A percentile compares a stretch with the other conserved stretches of the same genome.
Conservation (phyloP, 176 grass and related monocot genomes). For the sorghum (Sorghum bicolor) region DNA sequence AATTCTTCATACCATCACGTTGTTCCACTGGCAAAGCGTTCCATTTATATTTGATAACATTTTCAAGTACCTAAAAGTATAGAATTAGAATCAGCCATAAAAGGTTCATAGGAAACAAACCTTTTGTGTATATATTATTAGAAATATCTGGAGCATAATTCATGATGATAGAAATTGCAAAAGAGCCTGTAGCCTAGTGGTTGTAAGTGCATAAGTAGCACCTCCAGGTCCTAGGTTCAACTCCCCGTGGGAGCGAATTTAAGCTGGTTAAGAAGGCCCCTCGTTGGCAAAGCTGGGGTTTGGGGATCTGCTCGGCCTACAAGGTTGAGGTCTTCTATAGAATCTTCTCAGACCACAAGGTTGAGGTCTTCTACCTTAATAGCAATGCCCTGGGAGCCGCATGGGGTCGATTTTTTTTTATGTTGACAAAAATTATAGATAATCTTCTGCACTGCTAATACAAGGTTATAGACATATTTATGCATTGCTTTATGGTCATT, state of each 20-base stretch:
- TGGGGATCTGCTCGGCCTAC: too few relatives aligned
- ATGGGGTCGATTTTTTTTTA: not conserved
- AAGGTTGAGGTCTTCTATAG: too few relatives aligned
- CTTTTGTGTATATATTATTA: not conserved
- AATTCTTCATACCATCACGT: conserved; percentile 74
- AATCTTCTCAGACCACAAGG: too few relatives aligned
- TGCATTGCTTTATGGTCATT: not conserved
- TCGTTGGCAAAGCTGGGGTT: too few relatives aligned
- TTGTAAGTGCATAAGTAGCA: too few relatives aligned
- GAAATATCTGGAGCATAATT: not conserved
- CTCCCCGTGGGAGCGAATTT: too few relatives aligned
- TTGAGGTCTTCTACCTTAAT: too few relatives aligned
- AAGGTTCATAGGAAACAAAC: not conserved
- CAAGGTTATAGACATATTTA: not conserved
- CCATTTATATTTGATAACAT: conserved; percentile 81
- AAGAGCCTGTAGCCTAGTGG: too few relatives aligned
- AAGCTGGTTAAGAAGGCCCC: too few relatives aligned
- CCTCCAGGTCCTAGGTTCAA: too few relatives aligned
- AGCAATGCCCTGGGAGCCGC: too few relatives aligned
- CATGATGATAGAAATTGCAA: too few relatives aligned
- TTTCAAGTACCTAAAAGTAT: conserved; percentile 63
- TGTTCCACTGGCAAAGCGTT: conserved; percentile 69
- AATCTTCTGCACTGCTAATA: not conserved
- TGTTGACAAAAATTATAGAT: not conserved
- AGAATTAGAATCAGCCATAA: conserved; percentile 1